Conservation (phyloP, 2,329 filamentous ascomycete genomes). For the Bipolaris gigantea region DNA sequence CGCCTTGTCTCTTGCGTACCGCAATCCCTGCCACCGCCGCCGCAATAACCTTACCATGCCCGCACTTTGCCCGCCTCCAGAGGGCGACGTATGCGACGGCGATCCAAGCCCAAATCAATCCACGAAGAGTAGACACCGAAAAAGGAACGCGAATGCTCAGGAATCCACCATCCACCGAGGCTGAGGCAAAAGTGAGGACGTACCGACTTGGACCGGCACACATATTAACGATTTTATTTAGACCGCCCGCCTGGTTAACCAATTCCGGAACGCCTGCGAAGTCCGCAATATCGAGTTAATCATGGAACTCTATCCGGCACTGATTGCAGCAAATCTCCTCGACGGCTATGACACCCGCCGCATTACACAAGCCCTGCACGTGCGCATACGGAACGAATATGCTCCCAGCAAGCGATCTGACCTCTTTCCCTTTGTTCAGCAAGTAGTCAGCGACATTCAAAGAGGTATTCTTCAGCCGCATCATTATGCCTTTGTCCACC, state of each 20-base stretch:
- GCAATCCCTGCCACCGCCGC: slow-evolving; percentile 13
- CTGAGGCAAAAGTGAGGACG: background rate
- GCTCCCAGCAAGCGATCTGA: slow-evolving; percentile 7
- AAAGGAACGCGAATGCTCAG: background rate
- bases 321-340: slow-evolving; percentile 19
- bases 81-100: slow-evolving; percentile 22
- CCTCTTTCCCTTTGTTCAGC: slow-evolving; percentile 38
- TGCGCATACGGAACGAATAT: slow-evolving; percentile 29
- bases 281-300: slow-evolving; percentile 19
- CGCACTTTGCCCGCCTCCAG: slow-evolving; percentile 2
- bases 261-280: slow-evolving; percentile 25
- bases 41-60: slow-evolving; percentile 8
- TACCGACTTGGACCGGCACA: background rate
- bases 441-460: slow-evolving; percentile 47
- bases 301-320: slow-evolving; percentile 34
- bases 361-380: slow-evolving; percentile 45
- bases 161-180: background rate
- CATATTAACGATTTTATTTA: background rate
- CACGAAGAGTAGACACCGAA: background rate
- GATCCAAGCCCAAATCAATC: slow-evolving; percentile 4
- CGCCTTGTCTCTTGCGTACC: slow-evolving; percentile 34
- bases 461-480: slow-evolving; percentile 41
- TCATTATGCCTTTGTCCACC: slow-evolving; percentile 48
- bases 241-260: slow-evolving; percentile 6
- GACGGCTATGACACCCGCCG: slow-evolving; percentile 28